A percentile compares a stretch with the other conserved stretches of the same genome.
These are phyloP conservation scores for Podila epicladia DNA, from an alignment of 192 early-diverging fungal species.

Conservation along the genomic window DNA sequence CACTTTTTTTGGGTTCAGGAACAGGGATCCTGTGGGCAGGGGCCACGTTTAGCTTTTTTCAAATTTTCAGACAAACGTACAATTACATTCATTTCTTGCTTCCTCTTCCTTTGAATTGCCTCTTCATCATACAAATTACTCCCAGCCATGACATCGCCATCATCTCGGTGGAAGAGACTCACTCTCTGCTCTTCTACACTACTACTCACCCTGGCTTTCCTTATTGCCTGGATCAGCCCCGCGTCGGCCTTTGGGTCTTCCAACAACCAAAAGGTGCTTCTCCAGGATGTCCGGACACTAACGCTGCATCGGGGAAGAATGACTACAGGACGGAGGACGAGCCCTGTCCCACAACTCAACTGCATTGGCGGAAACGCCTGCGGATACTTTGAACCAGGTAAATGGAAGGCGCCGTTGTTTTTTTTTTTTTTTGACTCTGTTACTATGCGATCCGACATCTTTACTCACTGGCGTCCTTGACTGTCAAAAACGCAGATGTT, in stretches of 20 bases:
- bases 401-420: background rate
- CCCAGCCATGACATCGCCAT: background rate
- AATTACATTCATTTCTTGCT: too few relatives aligned
- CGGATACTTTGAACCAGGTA: constrained; percentile 48
- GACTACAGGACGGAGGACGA: constrained; percentile 52
- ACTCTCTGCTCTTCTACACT: background rate
- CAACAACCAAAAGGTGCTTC: constrained; percentile 35
- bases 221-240: background rate
- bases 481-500: constrained; percentile 12
- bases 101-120: too few relatives aligned
- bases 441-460: background rate
- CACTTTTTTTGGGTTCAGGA: too few relatives aligned
- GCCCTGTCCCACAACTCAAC: constrained; percentile 47
- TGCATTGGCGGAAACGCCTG: constrained; percentile 58
- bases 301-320: constrained; percentile 47
- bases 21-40: too few relatives aligned
- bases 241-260: constrained; percentile 8
- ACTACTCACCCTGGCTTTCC: background rate
- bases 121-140: too few relatives aligned
- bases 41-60: too few relatives aligned
- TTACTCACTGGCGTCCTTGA: background rate
- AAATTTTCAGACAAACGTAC: too few relatives aligned
- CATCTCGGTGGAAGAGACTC: background rate
- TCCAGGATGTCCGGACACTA: constrained; percentile 49
- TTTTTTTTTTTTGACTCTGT: too few relatives aligned